Evolutionary conservation across 192 early-diverging fungal species (phyloP).

Genomic region (Powellomyces hirtus): DNA sequence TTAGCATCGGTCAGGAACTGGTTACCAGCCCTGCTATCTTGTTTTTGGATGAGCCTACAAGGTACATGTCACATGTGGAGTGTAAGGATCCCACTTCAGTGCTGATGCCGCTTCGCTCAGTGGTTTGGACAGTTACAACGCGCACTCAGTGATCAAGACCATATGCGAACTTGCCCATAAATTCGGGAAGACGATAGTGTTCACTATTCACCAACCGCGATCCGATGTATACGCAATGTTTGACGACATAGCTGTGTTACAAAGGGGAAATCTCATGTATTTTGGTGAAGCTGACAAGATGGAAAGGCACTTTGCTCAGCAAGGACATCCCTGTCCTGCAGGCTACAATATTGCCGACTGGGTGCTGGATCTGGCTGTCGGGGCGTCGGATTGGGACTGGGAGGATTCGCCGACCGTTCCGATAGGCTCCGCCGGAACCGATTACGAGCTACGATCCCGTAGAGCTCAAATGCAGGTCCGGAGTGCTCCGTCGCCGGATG

Average conservation of each 20-base stretch:
- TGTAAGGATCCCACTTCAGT: conserved; percentile 45
- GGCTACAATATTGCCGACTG: conserved; percentile 75
- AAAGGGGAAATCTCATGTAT: conserved; percentile 64
- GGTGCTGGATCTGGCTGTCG: conserved; percentile 57
- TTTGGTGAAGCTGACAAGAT: conserved; percentile 52
- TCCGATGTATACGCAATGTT: conserved; percentile 79
- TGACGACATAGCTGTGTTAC: conserved; percentile 75
- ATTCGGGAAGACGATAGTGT: conserved; percentile 68
- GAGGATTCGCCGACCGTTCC: too few species aligned
- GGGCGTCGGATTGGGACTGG: background rate
- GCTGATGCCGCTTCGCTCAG: background rate
- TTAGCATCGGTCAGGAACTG: conserved; percentile 55
- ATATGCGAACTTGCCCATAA: conserved; percentile 59
- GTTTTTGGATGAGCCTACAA: conserved; percentile 59
- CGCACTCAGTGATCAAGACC: conserved; percentile 61
- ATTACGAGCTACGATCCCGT: too few species aligned
- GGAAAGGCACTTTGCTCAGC: conserved; percentile 45
- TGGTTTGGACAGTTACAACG: conserved; percentile 56
- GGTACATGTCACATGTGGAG: conserved; percentile 7
- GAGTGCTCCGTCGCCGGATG: too few species aligned
- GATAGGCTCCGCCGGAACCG: too few species aligned
- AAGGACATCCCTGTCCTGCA: conserved; percentile 63
- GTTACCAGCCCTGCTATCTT: conserved; percentile 51
- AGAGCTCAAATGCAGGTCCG: too few species aligned
- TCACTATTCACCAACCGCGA: conserved; percentile 89